phyloP scores from a whole-genome alignment of 345 rosid genomes.

The Kandelia obovata region DNA sequence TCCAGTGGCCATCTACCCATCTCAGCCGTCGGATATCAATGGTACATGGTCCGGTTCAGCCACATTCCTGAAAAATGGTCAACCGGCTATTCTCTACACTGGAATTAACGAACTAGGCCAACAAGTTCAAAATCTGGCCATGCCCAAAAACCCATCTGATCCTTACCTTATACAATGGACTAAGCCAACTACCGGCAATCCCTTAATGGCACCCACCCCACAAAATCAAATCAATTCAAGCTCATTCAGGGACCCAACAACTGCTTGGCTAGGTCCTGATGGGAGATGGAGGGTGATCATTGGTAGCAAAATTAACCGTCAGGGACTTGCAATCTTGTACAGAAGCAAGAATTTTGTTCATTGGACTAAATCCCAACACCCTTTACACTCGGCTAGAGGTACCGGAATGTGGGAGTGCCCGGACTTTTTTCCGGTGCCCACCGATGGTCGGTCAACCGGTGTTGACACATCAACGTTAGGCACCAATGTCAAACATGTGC shows the following conservation, averaged over 20 bases:
- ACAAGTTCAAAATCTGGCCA: slow-evolving; percentile 54
- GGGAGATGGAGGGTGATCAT: slow-evolving; percentile 48
- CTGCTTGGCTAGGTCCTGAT: slow-evolving; percentile 66
- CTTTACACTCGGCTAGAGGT: slow-evolving; percentile 44
- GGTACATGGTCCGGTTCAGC: slow-evolving; percentile 81
- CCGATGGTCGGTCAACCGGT: slow-evolving; percentile 14
- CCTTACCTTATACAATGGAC: slow-evolving; percentile 54
- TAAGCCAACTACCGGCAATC: slow-evolving; percentile 41
- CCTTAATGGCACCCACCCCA: slow-evolving; percentile 40
- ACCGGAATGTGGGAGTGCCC: slow-evolving; percentile 93
- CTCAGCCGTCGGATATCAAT: slow-evolving; percentile 50
- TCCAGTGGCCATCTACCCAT: slow-evolving; percentile 48
- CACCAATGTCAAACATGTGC: slow-evolving; percentile 36
- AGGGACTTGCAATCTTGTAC: slow-evolving; percentile 48
- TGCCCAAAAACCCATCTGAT: slow-evolving; percentile 51
- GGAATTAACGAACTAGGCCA: slow-evolving; percentile 39
- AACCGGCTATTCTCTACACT: slow-evolving; percentile 70
- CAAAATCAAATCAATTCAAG: slow-evolving; percentile 28
- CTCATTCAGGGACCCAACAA: slow-evolving; percentile 64
- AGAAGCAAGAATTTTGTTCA: slow-evolving; percentile 51
- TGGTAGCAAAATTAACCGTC: slow-evolving; percentile 37
- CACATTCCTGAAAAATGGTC: slow-evolving; percentile 46
- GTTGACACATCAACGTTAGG: slow-evolving; percentile 26
- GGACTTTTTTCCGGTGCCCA: slow-evolving; percentile 58
- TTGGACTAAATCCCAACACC: slow-evolving; percentile 42